These are phyloP conservation scores for Cyberlindnera euphorbiiphila DNA, from an alignment of 805 yeast species.

Conservation along the genomic window DNA sequence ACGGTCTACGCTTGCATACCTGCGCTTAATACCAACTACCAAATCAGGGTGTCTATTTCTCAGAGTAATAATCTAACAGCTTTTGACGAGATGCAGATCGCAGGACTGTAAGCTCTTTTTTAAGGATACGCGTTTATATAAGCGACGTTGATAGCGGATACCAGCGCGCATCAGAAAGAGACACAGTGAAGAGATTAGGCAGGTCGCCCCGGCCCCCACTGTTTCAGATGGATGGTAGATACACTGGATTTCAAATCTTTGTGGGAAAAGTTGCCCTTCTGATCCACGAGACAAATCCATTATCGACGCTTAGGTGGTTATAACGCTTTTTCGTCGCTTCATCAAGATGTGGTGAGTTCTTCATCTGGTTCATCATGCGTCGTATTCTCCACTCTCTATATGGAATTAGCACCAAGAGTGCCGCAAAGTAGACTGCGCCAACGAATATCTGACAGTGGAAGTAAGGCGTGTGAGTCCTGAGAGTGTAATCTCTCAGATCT, in stretches of 20 bases:
- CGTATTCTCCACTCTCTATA: constrained; percentile 51
- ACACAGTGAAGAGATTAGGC: too few relatives aligned
- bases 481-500: constrained; percentile 35
- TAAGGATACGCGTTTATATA: too few relatives aligned
- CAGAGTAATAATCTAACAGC: too few relatives aligned
- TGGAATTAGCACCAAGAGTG: constrained; percentile 39
- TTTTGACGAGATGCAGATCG: too few relatives aligned
- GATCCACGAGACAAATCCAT: constrained; percentile 9
- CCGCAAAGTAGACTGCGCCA: constrained; percentile 45
- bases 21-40: too few relatives aligned
- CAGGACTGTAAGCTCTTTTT: too few relatives aligned
- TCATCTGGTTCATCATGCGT: constrained; percentile 32
- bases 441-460: constrained; percentile 58
- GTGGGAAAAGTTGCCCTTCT: constrained; percentile 13
- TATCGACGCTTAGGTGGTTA: neutral
- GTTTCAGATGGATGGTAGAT: too few relatives aligned
- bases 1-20: too few relatives aligned
- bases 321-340: neutral
- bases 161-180: too few relatives aligned
- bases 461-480: constrained; percentile 39
- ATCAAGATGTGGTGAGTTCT: constrained; percentile 3
- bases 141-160: too few relatives aligned
- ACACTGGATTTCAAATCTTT: constrained; percentile 7
- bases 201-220: too few relatives aligned
- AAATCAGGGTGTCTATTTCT: too few relatives aligned